Percentiles rank a stretch among this genome's conserved stretches.
These are phyloP conservation scores for Elaeis guineensis DNA, from an alignment of 176 grass and related monocot genomes.

Conservation along the genomic window DNA sequence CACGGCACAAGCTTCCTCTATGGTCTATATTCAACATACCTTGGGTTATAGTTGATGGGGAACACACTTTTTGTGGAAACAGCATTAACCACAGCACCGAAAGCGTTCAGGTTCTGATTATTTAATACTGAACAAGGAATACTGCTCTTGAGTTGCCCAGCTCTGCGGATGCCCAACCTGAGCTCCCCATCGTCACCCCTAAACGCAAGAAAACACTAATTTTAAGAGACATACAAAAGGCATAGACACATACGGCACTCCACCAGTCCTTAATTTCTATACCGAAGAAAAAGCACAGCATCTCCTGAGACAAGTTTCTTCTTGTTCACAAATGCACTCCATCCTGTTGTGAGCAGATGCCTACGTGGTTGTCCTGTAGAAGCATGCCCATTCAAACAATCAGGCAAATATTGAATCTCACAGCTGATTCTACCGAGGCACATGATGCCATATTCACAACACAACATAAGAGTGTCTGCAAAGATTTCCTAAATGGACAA, in stretches of 20 bases:
- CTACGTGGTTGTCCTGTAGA: constrained; percentile 91
- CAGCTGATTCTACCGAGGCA: no score
- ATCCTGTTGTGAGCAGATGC: constrained; percentile 97
- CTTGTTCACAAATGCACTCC: constrained; percentile 97
- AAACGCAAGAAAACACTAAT: constrained; percentile 11
- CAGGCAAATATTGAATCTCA: no score
- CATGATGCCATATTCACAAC: no score
- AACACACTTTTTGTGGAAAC: constrained; percentile 44
- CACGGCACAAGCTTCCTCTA: no score
- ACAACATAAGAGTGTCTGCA: no score
- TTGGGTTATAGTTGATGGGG: constrained; percentile 72
- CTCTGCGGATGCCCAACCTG: constrained; percentile 75
- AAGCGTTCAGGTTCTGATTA: constrained; percentile 30
- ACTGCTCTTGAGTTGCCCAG: constrained; percentile 49
- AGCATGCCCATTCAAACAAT: background rate
- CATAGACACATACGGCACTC: background rate
- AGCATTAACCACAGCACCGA: constrained; percentile 40
- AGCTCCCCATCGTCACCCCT: constrained; percentile 85
- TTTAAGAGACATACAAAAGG: background rate
- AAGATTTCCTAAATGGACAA: no score
- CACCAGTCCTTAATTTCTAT: constrained; percentile 10
- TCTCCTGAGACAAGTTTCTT: constrained; percentile 94
- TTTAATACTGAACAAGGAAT: constrained; percentile 15
- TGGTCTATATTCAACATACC: constrained; percentile 34
- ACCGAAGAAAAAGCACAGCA: constrained; percentile 85